Conservation (phyloP, 495 filamentous ascomycete species). For the Tuber umbilicatum region DNA sequence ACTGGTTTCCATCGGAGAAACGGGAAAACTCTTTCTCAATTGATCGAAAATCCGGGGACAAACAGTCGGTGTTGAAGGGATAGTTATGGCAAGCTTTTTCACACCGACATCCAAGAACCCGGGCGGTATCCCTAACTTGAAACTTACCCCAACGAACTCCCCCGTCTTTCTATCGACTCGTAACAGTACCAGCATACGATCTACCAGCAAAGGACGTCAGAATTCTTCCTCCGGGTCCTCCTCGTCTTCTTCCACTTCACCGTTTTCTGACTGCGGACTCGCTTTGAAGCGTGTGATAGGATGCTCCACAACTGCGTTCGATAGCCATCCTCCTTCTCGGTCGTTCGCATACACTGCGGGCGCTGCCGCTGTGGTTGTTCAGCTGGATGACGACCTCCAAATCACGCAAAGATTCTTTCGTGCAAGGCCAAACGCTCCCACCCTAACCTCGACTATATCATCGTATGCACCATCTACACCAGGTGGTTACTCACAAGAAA, state of each 20-base stretch:
- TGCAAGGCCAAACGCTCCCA: conserved; percentile 70
- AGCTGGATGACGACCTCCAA: conserved; percentile 62
- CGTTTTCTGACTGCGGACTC: conserved; percentile 48
- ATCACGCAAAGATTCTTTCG: conserved; percentile 82
- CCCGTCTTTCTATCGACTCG: conserved; percentile 57
- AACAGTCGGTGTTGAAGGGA: conserved; percentile 35
- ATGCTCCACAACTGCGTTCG: conserved; percentile 76
- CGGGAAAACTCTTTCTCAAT: conserved; percentile 23
- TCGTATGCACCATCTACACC: conserved; percentile 57
- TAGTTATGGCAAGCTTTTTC: conserved; percentile 38
- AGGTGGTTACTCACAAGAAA: conserved; percentile 53
- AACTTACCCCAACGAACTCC: conserved; percentile 73
- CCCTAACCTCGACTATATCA: conserved; percentile 43
- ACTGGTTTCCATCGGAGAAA: conserved; percentile 20
- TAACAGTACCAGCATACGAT: conserved; percentile 45
- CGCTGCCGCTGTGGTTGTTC: conserved; percentile 83
- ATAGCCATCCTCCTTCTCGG: conserved; percentile 60
- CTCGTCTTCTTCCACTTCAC: conserved; percentile 31
- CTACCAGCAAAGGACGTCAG: conserved; percentile 52
- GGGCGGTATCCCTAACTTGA: conserved; percentile 48
- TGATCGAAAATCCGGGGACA: conserved; percentile 21
- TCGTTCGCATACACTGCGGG: conserved; percentile 87
- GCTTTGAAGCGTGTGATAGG: conserved; percentile 78
- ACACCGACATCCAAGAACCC: conserved; percentile 33
- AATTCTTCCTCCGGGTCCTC: conserved; percentile 22